These are phyloP conservation scores for Sarcodon aspratus DNA, from an alignment of 768 basidiomycete species.

Conservation along the genomic window DNA sequence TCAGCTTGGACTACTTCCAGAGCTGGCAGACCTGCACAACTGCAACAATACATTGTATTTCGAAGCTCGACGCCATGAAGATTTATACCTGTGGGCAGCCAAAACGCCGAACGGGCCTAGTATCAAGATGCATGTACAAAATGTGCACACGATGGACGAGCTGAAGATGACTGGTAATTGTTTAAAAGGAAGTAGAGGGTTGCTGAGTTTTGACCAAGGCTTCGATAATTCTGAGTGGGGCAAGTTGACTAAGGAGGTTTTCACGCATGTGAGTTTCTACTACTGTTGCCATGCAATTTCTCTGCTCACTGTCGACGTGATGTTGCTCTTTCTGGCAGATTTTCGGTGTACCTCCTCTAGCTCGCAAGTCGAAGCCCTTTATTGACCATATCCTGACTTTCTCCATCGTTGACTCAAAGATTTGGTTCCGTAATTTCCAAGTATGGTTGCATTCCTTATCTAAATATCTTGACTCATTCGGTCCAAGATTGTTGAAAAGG, in stretches of 20 bases:
- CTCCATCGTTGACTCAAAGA: slow-evolving; percentile 88
- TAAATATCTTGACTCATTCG: not conserved
- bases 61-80: slow-evolving; percentile 91
- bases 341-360: slow-evolving; percentile 88
- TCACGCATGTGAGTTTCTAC: slow-evolving; percentile 67
- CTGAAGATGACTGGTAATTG: slow-evolving; percentile 99
- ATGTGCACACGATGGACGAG: slow-evolving; percentile 99
- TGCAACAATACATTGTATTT: slow-evolving; percentile 98
- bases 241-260: slow-evolving; percentile 81
- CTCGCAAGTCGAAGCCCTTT: slow-evolving; percentile 90
- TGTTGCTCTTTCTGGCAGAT: slow-evolving; percentile 39
- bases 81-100: slow-evolving; percentile 92
- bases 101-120: slow-evolving; percentile 98
- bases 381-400: slow-evolving; percentile 97
- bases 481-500: slow-evolving; percentile 82
- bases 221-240: slow-evolving; percentile 89
- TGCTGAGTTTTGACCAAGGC: slow-evolving; percentile 83
- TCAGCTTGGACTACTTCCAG: slow-evolving; percentile 86
- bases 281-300: not conserved
- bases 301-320: not conserved
- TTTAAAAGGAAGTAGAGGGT: slow-evolving; percentile 85
- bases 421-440: slow-evolving; percentile 99
- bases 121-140: slow-evolving; percentile 96
- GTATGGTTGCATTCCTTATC: slow-evolving; percentile 28
- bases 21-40: slow-evolving; percentile 93